phyloP scores from a whole-genome alignment of 495 filamentous ascomycete species.

The Astrocystis sublimbata region DNA sequence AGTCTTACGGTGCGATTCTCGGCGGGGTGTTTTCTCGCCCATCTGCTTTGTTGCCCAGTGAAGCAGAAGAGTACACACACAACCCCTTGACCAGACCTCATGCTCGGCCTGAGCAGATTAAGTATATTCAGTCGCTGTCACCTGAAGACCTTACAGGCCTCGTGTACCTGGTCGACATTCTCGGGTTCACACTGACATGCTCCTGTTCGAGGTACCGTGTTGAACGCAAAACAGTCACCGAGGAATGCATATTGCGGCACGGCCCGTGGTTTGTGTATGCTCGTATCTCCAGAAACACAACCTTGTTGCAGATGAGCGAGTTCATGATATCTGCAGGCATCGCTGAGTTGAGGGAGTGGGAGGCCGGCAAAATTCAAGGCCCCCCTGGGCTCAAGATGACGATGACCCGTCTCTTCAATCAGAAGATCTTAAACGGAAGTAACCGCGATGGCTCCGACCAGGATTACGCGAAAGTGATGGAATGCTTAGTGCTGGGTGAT shows the following conservation, averaged over 20 bases:
- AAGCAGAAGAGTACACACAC: not conserved
- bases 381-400: slow-evolving; percentile 13
- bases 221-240: slow-evolving; percentile 11
- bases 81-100: slow-evolving; percentile 26
- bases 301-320: not conserved
- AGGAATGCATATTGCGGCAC: slow-evolving; percentile 27
- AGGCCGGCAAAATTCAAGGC: not conserved
- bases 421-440: not conserved
- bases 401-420: not conserved
- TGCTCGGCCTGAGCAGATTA: slow-evolving; percentile 23
- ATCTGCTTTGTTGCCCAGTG: not conserved
- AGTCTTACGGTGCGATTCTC: slow-evolving; percentile 4
- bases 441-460: not conserved
- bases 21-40: not conserved
- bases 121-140: slow-evolving; percentile 21
- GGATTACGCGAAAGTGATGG: not conserved
- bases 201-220: not conserved
- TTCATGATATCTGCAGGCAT: slow-evolving; percentile 1
- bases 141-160: slow-evolving; percentile 29
- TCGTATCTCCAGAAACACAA: not conserved
- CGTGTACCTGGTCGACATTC: slow-evolving; percentile 5
- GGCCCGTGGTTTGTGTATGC: slow-evolving; percentile 27
- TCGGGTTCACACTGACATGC: slow-evolving; percentile 5
- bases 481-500: not conserved
- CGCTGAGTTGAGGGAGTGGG: slow-evolving; percentile 4